Base-by-base conservation (phyloP, 2,329 filamentous ascomycete species). In the Monilinia aucupariae region DNA sequence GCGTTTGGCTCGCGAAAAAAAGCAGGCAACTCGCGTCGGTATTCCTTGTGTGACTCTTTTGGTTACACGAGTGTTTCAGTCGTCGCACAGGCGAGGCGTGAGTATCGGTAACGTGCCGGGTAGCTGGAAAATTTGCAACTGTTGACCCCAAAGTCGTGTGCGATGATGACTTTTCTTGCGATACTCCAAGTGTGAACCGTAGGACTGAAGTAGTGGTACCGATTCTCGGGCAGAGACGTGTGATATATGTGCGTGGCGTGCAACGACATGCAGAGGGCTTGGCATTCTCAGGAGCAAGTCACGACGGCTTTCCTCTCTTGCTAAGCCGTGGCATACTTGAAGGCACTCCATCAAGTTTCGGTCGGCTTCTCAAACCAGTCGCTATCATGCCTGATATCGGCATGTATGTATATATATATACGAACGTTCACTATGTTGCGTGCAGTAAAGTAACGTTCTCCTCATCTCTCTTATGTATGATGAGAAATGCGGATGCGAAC, bases 391-490 rank as follows among this genome's bases (percentile, higher is more conserved):
- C 41, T 41, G 54, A 20, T 47, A 12, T 47, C 27, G 8, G 54
- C 13, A 30, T 47, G 7, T 32, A 56, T 30, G 6, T 30, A 30
- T 30, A 30, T 30, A 30, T 47, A 12, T 32, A 56, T 47, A 25
- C 30, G 54, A 56, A 56, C 41, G 25, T 15, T 25, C 41, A 56
- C 22, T 56, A 22, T 56, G 41, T 43, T 22, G 45, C 39, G 17
- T 32, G 39, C 53, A 55, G 17, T n/a, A 55, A 55, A 45, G 41
- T 56, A 56, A 37, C 54, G 2, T 56, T 47, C 54, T 56, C 54
- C 41, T 56, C 54, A 56, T 34, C 27, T 56, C 53, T 12, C 45
- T 25, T 20, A 56, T 55, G 25, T 55, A 55, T 20, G 54, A 20
- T 34, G 27, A 34, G 41, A 27, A 47, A 34, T 47, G 27, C 54